Conservation (phyloP, 1,284 basidiomycete genomes). For the Irpex sp. region DNA sequence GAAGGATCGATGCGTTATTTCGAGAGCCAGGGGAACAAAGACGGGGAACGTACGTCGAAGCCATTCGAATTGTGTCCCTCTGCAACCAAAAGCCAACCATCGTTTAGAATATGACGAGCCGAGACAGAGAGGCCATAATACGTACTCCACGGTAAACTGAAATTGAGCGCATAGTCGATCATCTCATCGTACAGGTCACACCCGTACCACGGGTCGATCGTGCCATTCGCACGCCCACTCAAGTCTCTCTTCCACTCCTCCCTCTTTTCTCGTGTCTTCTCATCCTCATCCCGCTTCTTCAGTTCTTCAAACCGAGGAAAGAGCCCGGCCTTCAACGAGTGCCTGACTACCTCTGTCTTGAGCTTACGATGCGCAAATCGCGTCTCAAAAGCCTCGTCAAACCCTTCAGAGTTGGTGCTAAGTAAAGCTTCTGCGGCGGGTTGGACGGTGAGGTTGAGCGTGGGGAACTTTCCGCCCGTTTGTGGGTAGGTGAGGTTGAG, state of each 20-base stretch:
- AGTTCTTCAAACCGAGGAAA: not conserved
- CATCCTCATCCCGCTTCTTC: not conserved
- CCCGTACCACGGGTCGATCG: constrained; percentile 30
- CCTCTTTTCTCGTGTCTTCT: constrained; percentile 1
- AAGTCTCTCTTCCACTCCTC: constrained; percentile 21
- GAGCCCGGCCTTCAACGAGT: not conserved
- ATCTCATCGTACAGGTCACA: constrained; percentile 31
- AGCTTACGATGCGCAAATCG: not conserved
- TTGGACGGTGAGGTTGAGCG: constrained; percentile 17
- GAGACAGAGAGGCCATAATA: not conserved
- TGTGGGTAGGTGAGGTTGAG: constrained; percentile 70
- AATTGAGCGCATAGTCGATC: constrained; percentile 32
- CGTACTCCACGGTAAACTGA: constrained; percentile 28
- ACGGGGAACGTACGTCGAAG: constrained; percentile 20
- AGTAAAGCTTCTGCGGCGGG: not conserved
- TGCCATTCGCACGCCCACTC: constrained; percentile 22
- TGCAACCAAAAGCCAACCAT: not conserved
- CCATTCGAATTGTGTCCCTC: constrained; percentile 8
- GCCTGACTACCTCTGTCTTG: not conserved
- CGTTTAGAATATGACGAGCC: not conserved
- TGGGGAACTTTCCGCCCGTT: constrained; percentile 42
- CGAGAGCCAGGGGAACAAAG: not conserved
- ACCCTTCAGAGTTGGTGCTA: not conserved
- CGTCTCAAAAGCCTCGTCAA: too few species aligned
- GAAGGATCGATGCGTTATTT: not conserved